These are phyloP conservation scores for Penicillium simplicissimum DNA, from an alignment of 495 filamentous ascomycete genomes.

Conservation along the genomic window DNA sequence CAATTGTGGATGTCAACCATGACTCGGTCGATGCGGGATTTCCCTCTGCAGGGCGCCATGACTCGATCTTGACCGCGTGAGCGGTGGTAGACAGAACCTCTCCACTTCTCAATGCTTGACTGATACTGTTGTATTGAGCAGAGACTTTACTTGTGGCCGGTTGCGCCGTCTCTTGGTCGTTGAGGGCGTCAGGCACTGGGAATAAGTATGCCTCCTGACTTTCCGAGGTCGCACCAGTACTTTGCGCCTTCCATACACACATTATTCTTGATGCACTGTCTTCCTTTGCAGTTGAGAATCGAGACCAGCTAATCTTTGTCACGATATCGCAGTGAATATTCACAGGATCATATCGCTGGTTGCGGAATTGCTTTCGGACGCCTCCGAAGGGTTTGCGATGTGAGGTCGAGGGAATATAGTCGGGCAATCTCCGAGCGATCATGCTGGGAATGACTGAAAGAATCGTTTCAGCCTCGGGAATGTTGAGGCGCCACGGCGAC, in stretches of 20 bases:
- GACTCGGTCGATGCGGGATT: constrained; percentile 10
- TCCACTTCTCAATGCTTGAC: constrained; percentile 14
- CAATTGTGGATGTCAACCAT: constrained; percentile 16
- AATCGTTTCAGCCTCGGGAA: background rate
- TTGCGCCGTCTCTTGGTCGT: background rate
- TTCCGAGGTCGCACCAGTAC: background rate
- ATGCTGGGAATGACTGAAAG: constrained; percentile 16
- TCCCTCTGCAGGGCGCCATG: constrained; percentile 18
- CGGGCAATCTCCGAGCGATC: constrained; percentile 10
- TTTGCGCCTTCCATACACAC: constrained; percentile 21
- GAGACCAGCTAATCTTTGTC: constrained; percentile 13
- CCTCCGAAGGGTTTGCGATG: constrained; percentile 15
- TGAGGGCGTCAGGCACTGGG: background rate
- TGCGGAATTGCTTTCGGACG: constrained; percentile 26
- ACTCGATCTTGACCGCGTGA: constrained; percentile 8
- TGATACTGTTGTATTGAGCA: constrained; percentile 21
- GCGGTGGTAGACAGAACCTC: background rate
- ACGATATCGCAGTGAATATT: constrained; percentile 24
- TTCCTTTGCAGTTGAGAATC: background rate
- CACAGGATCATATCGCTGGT: constrained; percentile 23
- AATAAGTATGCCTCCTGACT: constrained; percentile 7
- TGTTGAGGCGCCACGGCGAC: background rate
- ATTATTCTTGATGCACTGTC: constrained; percentile 4
- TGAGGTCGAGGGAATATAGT: background rate
- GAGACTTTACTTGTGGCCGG: constrained; percentile 12